Evolutionary conservation across 2,329 filamentous ascomycete species (phyloP).

Genomic region (Corynespora cassiicola): DNA sequence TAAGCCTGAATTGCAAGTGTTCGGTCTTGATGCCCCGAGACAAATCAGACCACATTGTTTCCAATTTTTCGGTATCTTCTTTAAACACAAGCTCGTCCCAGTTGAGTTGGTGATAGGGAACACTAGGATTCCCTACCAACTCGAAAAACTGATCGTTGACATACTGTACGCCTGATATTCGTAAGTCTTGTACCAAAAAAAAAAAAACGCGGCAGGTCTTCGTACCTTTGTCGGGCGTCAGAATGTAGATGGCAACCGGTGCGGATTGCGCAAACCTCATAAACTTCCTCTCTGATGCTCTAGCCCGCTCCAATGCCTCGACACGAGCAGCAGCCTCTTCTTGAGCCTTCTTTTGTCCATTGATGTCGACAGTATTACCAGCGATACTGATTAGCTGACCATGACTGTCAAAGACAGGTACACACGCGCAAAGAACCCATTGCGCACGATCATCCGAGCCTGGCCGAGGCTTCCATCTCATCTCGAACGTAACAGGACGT

Average conservation of each 20-base stretch:
- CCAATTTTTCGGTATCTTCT: slow-evolving; percentile 24
- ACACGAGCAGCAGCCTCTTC: slow-evolving; percentile 25
- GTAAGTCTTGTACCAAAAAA: slow-evolving; percentile 1
- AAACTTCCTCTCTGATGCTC: slow-evolving; percentile 32
- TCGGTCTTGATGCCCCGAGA: slow-evolving; percentile 20
- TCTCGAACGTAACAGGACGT: slow-evolving; percentile 38
- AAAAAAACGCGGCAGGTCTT: neutral
- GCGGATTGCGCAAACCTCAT: slow-evolving; percentile 31
- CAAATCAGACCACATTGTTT: slow-evolving; percentile 23
- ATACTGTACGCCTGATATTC: slow-evolving; percentile 27
- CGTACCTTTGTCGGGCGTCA: slow-evolving; percentile 25
- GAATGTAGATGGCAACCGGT: slow-evolving; percentile 34
- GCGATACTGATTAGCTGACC: slow-evolving; percentile 34
- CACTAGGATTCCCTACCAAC: slow-evolving; percentile 24
- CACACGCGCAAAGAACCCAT: slow-evolving; percentile 38
- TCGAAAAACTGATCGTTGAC: slow-evolving; percentile 38
- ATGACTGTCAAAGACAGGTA: slow-evolving; percentile 35
- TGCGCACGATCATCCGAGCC: slow-evolving; percentile 20
- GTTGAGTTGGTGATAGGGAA: slow-evolving; percentile 17
- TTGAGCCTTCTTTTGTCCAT: slow-evolving; percentile 36
- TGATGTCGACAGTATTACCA: slow-evolving; percentile 40
- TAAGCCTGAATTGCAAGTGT: slow-evolving; percentile 30
- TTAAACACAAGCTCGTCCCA: slow-evolving; percentile 27
- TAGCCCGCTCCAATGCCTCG: slow-evolving; percentile 32
- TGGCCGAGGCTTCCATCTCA: slow-evolving; percentile 37